Percentiles rank a stretch among this genome's conserved stretches.
Conservation (phyloP, 1,139 yeast genomes). For the Zhuliangozyma blackwelliae region DNA sequence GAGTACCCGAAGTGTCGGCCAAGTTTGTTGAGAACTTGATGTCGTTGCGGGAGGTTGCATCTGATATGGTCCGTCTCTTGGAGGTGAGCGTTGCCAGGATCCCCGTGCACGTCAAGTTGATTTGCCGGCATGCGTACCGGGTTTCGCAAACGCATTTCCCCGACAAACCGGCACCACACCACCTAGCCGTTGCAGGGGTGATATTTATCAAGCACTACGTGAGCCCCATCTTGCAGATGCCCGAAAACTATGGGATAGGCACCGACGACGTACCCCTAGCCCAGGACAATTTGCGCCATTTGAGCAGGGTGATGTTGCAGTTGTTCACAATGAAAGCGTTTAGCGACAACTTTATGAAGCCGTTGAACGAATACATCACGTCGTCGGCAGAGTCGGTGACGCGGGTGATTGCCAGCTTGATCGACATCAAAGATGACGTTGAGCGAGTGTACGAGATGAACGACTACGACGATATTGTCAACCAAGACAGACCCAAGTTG, state of each 20-base stretch:
- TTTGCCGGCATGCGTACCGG: conserved; percentile 31
- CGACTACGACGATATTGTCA: conserved; percentile 68
- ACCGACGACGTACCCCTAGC: conserved; percentile 21
- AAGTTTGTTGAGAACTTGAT: conserved; percentile 73
- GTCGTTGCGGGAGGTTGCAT: conserved; percentile 64
- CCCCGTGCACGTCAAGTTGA: conserved; percentile 58
- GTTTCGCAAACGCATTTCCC: conserved; percentile 45
- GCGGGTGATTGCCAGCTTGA: conserved; percentile 41
- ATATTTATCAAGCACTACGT: conserved; percentile 61
- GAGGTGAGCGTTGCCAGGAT: conserved; percentile 38
- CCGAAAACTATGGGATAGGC: conserved; percentile 58
- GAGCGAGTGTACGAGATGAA: conserved; percentile 61
- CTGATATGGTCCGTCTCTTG: conserved; percentile 48
- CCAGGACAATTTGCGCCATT: conserved; percentile 52
- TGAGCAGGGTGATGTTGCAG: conserved; percentile 61
- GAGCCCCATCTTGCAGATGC: conserved; percentile 60
- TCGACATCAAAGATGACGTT: conserved; percentile 50
- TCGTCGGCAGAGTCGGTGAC: conserved; percentile 46
- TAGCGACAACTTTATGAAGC: conserved; percentile 70
- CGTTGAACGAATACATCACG: conserved; percentile 68
- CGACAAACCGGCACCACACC: conserved; percentile 47
- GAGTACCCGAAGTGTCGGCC: conserved; percentile 64
- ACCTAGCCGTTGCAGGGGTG: conserved; percentile 66
- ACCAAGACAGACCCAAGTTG: conserved; percentile 61
- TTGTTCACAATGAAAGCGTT: conserved; percentile 66